Base-by-base conservation (phyloP, 495 filamentous ascomycete species). In the Tricharina praecox region DNA sequence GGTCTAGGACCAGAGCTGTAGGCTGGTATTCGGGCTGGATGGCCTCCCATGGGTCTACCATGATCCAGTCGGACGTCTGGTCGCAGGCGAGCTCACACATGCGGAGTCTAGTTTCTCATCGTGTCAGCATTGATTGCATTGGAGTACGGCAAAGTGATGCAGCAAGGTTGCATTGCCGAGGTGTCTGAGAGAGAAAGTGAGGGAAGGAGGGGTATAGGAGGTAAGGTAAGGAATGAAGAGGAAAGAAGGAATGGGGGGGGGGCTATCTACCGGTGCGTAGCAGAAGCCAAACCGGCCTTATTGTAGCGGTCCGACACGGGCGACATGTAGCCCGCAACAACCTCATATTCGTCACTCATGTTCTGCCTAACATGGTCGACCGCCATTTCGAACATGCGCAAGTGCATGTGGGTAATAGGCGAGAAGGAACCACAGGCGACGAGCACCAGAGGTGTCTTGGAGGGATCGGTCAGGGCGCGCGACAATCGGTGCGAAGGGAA, bases 321-420 rank as follows among this genome's bases (percentile, higher is more conserved):
- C 30, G 76, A 81, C 37, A 93, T 65, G 62, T 86, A 93, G 18
- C 82, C 85, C 30, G 80, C 85, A 23, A 92, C 69, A 15, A 95
- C 71, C 62, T 95, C 87, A 60, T 79, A 93, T 25, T 84, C 70
- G 32, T 82, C 85, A 66, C 78, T 82, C 62, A 66, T 63, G 57
- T 55, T 53, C 40, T 58, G 53, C 44, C 77, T 75, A 53, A 77
- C 77, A 63, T 79, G 83, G 67, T 88, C 81, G 55, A 75, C 72
- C 2, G 83, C 83, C 79, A 88, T 84, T 54, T 92, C 86, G 59
- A 93, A 93, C 85, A 94, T 88, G 60, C 85, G 82, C 45, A 94
- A 70, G 62, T 94, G 85, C 24, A 94, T 74, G 63, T 79, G 85
- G 23, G 84, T 93, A 53, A 81, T 77, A 15, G 84, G 86, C 47